A percentile compares a stretch with the other conserved stretches of the same genome.
Evolutionary conservation across 495 filamentous ascomycete genomes (phyloP).

Genomic region (Pyronema omphalodes): DNA sequence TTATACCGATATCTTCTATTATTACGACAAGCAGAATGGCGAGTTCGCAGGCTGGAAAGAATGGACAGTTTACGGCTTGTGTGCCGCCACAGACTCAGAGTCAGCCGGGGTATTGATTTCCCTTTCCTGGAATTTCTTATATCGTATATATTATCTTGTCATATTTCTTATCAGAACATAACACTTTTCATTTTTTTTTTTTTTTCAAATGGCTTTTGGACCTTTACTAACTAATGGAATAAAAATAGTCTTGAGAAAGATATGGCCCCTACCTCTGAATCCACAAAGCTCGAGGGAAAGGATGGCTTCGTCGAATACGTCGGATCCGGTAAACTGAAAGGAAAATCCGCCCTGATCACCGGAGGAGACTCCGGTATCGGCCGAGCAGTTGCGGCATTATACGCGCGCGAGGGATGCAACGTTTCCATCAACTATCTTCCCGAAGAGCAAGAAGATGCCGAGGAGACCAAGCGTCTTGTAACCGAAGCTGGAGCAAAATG

Average conservation of each 20-base stretch:
- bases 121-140: no score
- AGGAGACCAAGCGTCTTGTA: constrained; percentile 34
- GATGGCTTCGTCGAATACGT: constrained; percentile 29
- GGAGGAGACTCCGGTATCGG: constrained; percentile 42
- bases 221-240: neutral
- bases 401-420: constrained; percentile 39
- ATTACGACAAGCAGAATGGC: neutral
- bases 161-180: neutral
- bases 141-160: neutral
- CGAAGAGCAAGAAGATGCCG: constrained; percentile 35
- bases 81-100: constrained; percentile 15
- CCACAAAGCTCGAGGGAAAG: constrained; percentile 25
- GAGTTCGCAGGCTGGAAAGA: constrained; percentile 10
- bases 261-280: constrained; percentile 19
- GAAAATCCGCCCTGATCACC: constrained; percentile 36
- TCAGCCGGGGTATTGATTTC: constrained; percentile 15
- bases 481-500: constrained; percentile 31
- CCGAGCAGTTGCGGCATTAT: constrained; percentile 36
- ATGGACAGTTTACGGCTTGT: constrained; percentile 15
- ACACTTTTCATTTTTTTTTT: neutral
- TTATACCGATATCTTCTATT: no score
- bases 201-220: neutral
- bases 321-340: constrained; percentile 32
- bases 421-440: constrained; percentile 38
- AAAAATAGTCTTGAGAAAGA: constrained; percentile 15